Evolutionary conservation across 257 asterid species (phyloP).

Genomic region (Nicotiana otophora): DNA sequence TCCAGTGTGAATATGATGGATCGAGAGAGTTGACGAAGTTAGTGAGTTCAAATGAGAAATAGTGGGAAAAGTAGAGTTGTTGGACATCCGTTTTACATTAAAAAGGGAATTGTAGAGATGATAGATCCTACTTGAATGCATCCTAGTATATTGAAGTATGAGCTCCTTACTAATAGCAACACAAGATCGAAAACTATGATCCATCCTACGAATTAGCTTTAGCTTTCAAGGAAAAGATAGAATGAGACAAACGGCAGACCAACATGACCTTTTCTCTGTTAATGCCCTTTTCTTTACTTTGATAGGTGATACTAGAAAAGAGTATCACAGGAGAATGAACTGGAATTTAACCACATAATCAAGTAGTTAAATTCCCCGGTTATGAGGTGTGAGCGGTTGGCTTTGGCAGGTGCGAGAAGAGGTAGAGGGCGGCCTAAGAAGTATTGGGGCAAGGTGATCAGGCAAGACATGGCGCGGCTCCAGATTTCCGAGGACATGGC

Average conservation of each 20-base stretch:
- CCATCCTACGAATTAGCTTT: neutral
- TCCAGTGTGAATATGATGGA: neutral
- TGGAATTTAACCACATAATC: neutral
- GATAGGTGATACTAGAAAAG: neutral
- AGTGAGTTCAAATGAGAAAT: neutral
- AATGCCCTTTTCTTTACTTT: neutral
- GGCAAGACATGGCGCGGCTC: no score
- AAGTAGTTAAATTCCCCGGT: neutral
- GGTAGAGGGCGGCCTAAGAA: no score
- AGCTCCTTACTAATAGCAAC: neutral
- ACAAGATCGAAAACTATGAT: neutral
- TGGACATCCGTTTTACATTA: neutral
- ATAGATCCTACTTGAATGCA: neutral
- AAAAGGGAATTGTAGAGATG: neutral
- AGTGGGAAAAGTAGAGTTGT: neutral
- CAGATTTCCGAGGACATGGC: no score
- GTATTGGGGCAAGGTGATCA: no score
- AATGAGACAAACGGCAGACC: neutral
- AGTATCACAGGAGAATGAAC: neutral
- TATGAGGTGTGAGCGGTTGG: no score
- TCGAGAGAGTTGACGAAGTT: neutral
- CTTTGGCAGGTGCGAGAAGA: no score
- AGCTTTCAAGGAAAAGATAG: neutral
- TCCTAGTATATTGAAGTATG: neutral
- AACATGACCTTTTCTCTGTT: neutral